Conservation (phyloP, 2,329 filamentous ascomycete species). For the Elsinoe arachidis region DNA sequence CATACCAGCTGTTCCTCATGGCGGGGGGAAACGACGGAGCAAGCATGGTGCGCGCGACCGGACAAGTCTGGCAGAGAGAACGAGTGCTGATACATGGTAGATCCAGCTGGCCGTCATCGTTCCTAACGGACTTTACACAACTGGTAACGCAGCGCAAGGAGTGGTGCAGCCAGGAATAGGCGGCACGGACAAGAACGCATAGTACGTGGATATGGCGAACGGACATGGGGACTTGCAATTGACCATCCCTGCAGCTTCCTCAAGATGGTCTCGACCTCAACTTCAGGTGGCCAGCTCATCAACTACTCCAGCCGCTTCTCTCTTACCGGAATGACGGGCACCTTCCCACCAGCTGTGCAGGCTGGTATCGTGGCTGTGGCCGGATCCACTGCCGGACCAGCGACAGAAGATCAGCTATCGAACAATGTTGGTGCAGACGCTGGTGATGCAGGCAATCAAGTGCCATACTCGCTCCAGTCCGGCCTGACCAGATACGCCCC, state of each 20-base stretch:
- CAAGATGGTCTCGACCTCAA: constrained; percentile 48
- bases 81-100: background rate
- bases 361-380: constrained; percentile 28
- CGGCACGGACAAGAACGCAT: constrained; percentile 44
- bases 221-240: background rate
- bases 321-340: constrained; percentile 55
- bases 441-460: constrained; percentile 18
- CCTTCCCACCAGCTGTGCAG: constrained; percentile 39
- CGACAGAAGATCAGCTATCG: constrained; percentile 26
- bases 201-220: constrained; percentile 34
- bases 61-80: background rate
- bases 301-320: constrained; percentile 57
- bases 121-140: constrained; percentile 28
- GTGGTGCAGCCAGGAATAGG: constrained; percentile 37
- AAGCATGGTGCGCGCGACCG: constrained; percentile 35
- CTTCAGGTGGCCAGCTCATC: constrained; percentile 46
- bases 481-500: constrained; percentile 53
- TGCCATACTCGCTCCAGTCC: constrained; percentile 49
- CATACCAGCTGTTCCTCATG: constrained; percentile 52
- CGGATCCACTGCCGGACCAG: constrained; percentile 32
- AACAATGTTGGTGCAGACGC: constrained; percentile 18
- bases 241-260: constrained; percentile 41
- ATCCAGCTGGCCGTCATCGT: constrained; percentile 16
- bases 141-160: constrained; percentile 37
- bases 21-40: constrained; percentile 49